Percentiles rank a stretch among this genome's conserved stretches.
phyloP scores from a whole-genome alignment of 495 filamentous ascomycete genomes.

The Aspergillus haitiensis region DNA sequence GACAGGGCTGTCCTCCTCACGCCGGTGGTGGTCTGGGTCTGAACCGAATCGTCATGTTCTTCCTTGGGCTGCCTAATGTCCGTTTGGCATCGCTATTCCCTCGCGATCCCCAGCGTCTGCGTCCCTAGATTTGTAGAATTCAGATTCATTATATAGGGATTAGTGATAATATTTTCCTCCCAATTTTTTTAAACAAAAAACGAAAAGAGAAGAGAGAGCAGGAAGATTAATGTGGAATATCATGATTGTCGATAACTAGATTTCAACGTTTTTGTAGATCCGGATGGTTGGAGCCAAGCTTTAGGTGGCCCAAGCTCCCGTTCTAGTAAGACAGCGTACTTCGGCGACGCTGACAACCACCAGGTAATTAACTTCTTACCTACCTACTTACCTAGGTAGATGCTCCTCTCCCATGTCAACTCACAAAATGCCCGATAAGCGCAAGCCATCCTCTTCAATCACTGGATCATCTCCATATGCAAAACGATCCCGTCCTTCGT shows the following conservation, averaged over 20 bases:
- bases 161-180: not conserved
- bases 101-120: slow-evolving; percentile 78
- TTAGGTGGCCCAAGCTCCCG: slow-evolving; percentile 25
- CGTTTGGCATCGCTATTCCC: slow-evolving; percentile 77
- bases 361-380: not conserved
- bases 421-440: slow-evolving; percentile 37
- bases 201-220: slow-evolving; percentile 12
- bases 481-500: slow-evolving; percentile 35
- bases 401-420: slow-evolving; percentile 9
- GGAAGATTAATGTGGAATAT: slow-evolving; percentile 3
- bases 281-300: slow-evolving; percentile 5
- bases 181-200: no score
- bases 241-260: not conserved
- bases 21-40: slow-evolving; percentile 85
- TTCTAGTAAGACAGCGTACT: no score
- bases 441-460: slow-evolving; percentile 31
- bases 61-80: slow-evolving; percentile 78
- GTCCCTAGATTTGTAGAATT: slow-evolving; percentile 49
- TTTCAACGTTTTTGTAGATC: not conserved
- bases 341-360: no score
- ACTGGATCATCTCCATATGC: slow-evolving; percentile 22
- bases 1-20: slow-evolving; percentile 75
- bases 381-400: slow-evolving; percentile 4
- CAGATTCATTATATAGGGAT: slow-evolving; percentile 5
- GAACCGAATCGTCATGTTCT: slow-evolving; percentile 88